These are phyloP conservation scores for Coprinellus aureogranulatus DNA, from an alignment of 768 basidiomycete genomes.

Conservation along the genomic window DNA sequence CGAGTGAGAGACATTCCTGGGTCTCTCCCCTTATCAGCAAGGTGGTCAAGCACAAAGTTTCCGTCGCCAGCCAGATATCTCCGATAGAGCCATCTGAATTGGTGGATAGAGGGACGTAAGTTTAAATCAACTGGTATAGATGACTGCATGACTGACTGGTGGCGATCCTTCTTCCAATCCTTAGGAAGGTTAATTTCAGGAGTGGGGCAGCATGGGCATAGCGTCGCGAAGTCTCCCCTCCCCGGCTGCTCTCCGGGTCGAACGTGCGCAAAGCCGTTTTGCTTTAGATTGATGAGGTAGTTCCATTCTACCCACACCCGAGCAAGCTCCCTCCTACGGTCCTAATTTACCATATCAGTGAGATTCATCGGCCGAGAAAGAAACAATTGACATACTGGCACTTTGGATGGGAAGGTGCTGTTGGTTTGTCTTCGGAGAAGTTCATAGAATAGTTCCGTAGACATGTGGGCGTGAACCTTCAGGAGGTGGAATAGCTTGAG, in stretches of 20 bases:
- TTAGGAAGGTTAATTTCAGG: constrained; percentile 22
- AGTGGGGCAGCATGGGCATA: constrained; percentile 27
- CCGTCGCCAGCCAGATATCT: background rate
- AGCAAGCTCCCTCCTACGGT: background rate
- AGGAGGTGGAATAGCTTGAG: background rate
- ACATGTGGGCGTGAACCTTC: background rate
- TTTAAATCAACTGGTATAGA: too few species aligned
- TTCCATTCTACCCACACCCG: background rate
- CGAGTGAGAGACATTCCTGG: background rate
- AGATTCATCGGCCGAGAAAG: background rate
- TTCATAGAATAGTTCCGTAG: background rate
- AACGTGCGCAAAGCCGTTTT: constrained; percentile 15
- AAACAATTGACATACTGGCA: background rate
- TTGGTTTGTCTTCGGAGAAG: background rate
- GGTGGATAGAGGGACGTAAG: too few species aligned
- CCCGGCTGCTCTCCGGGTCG: background rate
- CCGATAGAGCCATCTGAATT: background rate
- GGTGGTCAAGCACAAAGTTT: constrained; percentile 1
- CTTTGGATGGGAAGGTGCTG: background rate
- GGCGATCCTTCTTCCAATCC: constrained; percentile 13
- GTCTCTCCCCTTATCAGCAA: background rate
- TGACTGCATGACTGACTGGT: background rate
- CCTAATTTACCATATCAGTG: background rate
- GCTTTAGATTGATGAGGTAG: constrained; percentile 13
- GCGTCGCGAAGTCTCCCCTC: background rate